phyloP scores from a whole-genome alignment of 305 asterid genomes.

The Fraxinus dipetala region DNA sequence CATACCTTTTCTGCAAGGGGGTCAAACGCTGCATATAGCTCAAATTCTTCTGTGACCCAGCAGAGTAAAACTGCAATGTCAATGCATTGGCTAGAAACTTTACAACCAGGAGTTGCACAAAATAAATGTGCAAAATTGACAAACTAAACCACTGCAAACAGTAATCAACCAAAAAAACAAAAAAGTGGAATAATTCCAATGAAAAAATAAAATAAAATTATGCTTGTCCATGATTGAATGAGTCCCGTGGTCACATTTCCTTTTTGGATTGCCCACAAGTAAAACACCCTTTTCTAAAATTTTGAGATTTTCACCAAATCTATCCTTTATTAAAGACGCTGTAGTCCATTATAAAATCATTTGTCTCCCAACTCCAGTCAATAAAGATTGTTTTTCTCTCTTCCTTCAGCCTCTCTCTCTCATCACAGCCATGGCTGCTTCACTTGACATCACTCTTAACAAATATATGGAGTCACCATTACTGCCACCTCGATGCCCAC shows the following conservation, averaged over 20 bases:
- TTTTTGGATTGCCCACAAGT: background rate
- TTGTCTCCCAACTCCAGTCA: background rate
- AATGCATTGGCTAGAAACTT: slow-evolving; percentile 25
- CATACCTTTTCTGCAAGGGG: slow-evolving; percentile 98
- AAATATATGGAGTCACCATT: background rate
- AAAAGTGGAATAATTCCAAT: background rate
- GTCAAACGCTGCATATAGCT: slow-evolving; percentile 95
- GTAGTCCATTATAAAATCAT: background rate
- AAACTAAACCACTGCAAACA: background rate
- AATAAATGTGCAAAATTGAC: background rate
- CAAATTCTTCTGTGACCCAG: slow-evolving; percentile 98
- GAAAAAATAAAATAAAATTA: background rate
- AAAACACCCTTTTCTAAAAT: background rate
- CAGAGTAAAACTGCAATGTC: slow-evolving; percentile 73
- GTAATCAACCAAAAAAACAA: background rate
- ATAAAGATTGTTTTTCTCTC: background rate
- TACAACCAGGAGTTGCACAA: slow-evolving; percentile 7
- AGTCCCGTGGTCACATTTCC: background rate
- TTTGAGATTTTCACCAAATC: background rate
- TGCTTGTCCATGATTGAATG: background rate
- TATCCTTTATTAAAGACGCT: background rate
- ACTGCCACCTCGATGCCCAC: background rate
- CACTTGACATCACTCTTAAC: background rate
- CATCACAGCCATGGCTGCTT: background rate
- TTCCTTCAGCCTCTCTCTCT: background rate